Evolutionary conservation across 352 stramenopile genomes (phyloP), one percentile per base, ranked within the genome.

Genomic region (Pythium brachiatum): DNA sequence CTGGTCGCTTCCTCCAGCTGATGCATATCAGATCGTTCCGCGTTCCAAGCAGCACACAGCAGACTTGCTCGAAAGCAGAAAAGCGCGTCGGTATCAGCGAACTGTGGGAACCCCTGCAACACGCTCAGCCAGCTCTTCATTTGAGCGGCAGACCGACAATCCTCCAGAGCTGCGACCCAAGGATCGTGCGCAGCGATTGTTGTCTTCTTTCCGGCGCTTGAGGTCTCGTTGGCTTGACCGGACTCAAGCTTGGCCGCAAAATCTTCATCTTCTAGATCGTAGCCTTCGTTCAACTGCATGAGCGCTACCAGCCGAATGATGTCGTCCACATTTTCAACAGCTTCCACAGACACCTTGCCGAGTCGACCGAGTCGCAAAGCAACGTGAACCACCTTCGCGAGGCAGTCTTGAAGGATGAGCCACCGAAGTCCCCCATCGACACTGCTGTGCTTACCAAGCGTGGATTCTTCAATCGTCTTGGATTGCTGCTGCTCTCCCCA

Each of bases 21-120:
- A n/a, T 82, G 80, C 86, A 95, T 93, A 26, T 92, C 78, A 0
- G 86, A 90, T 57, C 86, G 81, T 51, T 92, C 82, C 5, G 81
- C 73, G 56, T 93, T 95, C 86, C 86, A 95, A 25, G 83, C 82
- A 7, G 81, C 67, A 55, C 82, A 93, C 1, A 95, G 68, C 21
- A 88, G 55, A 25, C 58, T 73, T 13, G 81, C 79, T 31, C 83
- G 79, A 51, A 91, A 93, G 47, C 80, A 92, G 48, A 79, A 82
- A 5, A 93, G 60, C 2, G 79, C 60, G 47, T 92, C 76, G 9
- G 70, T 66, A 52, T 84, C 66, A 2, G 74, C 72, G 32, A 92
- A 81, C 55, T 91, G 86, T 12, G 75, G 79, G 59, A 89, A 93
- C 20, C 66, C 64, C 27, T 67, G 54, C 18, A 93, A 26, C 21